phyloP scores from a whole-genome alignment of 73 alveolate species.

The Tetrahymena thermophila region DNA sequence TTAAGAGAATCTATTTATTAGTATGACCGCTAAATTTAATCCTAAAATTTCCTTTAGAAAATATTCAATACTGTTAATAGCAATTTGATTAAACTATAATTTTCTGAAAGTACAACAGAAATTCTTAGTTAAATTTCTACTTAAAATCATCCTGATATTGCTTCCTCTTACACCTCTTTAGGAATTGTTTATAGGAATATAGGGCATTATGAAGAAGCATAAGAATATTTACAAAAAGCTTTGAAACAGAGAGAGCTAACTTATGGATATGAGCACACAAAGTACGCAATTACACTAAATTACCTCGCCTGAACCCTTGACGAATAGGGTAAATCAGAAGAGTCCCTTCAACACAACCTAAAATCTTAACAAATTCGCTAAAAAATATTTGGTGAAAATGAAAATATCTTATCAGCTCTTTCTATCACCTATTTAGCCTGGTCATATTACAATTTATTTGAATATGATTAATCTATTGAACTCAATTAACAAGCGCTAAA shows the following conservation, averaged over 20 bases:
- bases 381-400: background rate
- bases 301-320: constrained; percentile 6
- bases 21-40: background rate
- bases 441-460: background rate
- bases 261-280: background rate
- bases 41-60: background rate
- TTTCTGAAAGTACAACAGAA: background rate
- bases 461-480: background rate
- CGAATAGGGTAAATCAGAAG: constrained; percentile 1
- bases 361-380: background rate
- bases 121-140: background rate
- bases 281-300: background rate
- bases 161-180: background rate
- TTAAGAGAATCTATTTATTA: background rate
- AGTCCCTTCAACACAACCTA: background rate
- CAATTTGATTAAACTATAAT: background rate
- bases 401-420: background rate
- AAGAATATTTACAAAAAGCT: background rate
- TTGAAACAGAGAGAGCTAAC: background rate
- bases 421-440: background rate
- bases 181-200: background rate
- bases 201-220: background rate
- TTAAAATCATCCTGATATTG: background rate
- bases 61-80: background rate
- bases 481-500: background rate